Percentiles rank a stretch among this genome's conserved stretches.
Evolutionary conservation across 139 green algal genomes (phyloP).

Genomic region (Desmodesmus armatus): DNA sequence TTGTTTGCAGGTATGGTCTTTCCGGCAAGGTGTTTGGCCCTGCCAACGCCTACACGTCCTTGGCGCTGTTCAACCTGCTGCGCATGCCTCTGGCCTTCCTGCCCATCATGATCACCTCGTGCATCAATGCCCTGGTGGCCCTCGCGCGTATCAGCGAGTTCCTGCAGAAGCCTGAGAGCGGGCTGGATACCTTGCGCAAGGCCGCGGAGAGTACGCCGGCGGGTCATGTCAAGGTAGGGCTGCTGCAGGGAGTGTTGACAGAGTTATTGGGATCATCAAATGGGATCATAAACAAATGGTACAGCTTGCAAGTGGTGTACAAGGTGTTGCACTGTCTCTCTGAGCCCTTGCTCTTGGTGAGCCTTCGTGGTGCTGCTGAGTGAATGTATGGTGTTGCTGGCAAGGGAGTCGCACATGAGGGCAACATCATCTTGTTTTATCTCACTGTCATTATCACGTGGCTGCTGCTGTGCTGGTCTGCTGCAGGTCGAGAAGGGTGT

Average conservation of each 20-base stretch:
- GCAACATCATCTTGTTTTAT: too few species aligned
- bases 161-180: constrained; percentile 57
- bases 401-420: too few species aligned
- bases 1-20: neutral
- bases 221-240: constrained; percentile 41
- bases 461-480: neutral
- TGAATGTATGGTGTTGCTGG: too few species aligned
- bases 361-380: too few species aligned
- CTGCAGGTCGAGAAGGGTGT: constrained; percentile 45
- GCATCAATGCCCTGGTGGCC: constrained; percentile 72
- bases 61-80: constrained; percentile 94
- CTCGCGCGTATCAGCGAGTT: constrained; percentile 71
- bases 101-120: constrained; percentile 76
- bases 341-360: too few species aligned
- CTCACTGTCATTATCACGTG: neutral
- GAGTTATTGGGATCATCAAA: too few species aligned
- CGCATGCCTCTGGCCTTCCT: constrained; percentile 94
- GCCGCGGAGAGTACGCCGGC: constrained; percentile 27
- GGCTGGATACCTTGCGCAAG: neutral
- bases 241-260: too few species aligned
- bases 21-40: neutral
- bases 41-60: constrained; percentile 85
- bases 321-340: too few species aligned
- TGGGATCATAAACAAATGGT: too few species aligned
- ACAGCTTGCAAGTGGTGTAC: too few species aligned